Percentiles rank a stretch among this genome's conserved stretches.
phyloP scores from a whole-genome alignment of 2,329 filamentous ascomycete species.

The Nigrospora sphaerica region DNA sequence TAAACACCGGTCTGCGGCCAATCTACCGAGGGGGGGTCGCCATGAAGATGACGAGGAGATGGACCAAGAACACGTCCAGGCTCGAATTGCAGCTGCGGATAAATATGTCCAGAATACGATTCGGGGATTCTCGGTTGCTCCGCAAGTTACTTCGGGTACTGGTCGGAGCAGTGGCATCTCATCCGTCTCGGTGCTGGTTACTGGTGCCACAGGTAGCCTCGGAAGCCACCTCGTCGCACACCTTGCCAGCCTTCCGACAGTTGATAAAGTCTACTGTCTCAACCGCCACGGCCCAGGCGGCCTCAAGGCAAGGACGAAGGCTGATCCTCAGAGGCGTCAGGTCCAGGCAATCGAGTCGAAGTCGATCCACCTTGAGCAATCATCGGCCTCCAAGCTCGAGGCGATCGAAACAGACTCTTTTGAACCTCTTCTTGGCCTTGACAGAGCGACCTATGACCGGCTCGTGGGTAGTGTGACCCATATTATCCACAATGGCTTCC shows the following conservation, averaged over 20 bases:
- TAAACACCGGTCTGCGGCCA: not conserved
- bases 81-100: constrained; percentile 7
- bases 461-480: constrained; percentile 36
- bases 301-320: no score
- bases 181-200: constrained; percentile 22
- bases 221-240: constrained; percentile 26
- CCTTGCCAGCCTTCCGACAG: constrained; percentile 16
- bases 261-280: constrained; percentile 32
- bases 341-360: constrained; percentile 6
- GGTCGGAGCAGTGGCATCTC: constrained; percentile 8
- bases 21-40: not conserved
- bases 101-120: constrained; percentile 6
- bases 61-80: not conserved
- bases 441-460: constrained; percentile 23
- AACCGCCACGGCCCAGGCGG: no score
- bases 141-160: constrained; percentile 14
- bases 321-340: constrained; percentile 8
- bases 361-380: constrained; percentile 4
- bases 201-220: constrained; percentile 30
- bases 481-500: constrained; percentile 45
- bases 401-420: constrained; percentile 32
- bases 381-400: constrained; percentile 24
- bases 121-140: not conserved
- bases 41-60: not conserved
- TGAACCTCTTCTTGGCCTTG: constrained; percentile 34